phyloP scores from a whole-genome alignment of 805 yeast species.

The Yarrowia divulgata region DNA sequence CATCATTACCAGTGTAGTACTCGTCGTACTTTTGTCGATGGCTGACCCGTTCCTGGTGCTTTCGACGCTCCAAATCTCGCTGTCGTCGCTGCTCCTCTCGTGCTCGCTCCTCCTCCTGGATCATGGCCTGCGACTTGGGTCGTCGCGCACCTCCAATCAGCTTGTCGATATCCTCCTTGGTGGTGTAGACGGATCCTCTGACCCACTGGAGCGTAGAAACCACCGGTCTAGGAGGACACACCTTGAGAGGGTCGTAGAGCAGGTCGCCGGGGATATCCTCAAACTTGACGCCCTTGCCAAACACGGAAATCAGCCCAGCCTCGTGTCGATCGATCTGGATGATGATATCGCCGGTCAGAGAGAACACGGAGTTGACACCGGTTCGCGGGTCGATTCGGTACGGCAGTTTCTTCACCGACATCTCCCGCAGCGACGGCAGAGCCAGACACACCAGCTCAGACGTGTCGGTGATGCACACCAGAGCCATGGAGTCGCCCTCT shows the following conservation, averaged over 20 bases:
- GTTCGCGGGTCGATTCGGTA: constrained; percentile 53
- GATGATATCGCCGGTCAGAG: constrained; percentile 54
- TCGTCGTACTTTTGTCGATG: constrained; percentile 27
- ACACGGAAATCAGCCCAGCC: constrained; percentile 59
- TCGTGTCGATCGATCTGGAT: constrained; percentile 64
- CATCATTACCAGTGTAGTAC: constrained; percentile 6
- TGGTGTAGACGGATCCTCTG: constrained; percentile 71
- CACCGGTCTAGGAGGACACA: constrained; percentile 79
- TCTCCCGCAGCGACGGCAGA: constrained; percentile 69
- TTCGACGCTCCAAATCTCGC: constrained; percentile 14
- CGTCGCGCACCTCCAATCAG: constrained; percentile 80
- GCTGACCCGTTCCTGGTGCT: constrained; percentile 10
- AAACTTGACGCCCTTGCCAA: constrained; percentile 54
- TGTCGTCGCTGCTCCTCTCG: constrained; percentile 46
- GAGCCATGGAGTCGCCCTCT: constrained; percentile 54
- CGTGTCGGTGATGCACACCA: constrained; percentile 42
- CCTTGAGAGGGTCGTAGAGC: constrained; percentile 71
- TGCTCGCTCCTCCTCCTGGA: constrained; percentile 46
- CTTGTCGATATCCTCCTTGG: constrained; percentile 66
- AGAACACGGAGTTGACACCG: constrained; percentile 54
- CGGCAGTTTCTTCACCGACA: constrained; percentile 58
- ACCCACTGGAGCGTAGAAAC: constrained; percentile 86
- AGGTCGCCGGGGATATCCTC: constrained; percentile 57
- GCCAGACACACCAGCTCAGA: constrained; percentile 52
- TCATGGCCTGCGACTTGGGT: constrained; percentile 58